Percentiles rank a stretch among this genome's conserved stretches.
These are phyloP conservation scores for Thelonectria rubi DNA, from an alignment of 2,329 filamentous ascomycete genomes.

Conservation along the genomic window DNA sequence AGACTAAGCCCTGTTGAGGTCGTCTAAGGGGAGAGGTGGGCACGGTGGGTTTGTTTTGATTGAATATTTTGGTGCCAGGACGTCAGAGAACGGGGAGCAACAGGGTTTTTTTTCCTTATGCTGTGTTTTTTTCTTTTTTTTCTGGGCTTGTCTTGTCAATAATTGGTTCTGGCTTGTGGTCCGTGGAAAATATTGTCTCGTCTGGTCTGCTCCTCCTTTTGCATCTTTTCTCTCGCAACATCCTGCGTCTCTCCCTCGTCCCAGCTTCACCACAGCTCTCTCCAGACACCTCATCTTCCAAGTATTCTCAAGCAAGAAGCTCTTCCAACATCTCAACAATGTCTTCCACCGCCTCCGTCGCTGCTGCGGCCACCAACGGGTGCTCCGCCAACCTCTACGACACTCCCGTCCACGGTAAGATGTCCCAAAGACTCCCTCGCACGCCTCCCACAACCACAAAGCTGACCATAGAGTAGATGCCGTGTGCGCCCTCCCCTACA, in stretches of 20 bases:
- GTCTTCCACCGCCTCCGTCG: conserved; percentile 34
- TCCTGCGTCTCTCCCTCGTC: neutral
- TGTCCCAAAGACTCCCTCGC: no score
- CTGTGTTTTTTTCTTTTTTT: neutral
- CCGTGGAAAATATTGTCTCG: neutral
- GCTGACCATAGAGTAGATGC: conserved; percentile 37
- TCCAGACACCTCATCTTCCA: no score
- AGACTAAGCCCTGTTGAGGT: conserved; percentile 6
- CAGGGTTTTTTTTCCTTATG: conserved; percentile 5
- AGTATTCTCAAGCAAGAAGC: no score
- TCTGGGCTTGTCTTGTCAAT: neutral
- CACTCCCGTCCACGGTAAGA: conserved; percentile 49
- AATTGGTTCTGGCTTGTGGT: neutral
- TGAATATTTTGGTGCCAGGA: conserved; percentile 14
- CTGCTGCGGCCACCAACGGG: conserved; percentile 23
- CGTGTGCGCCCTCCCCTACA: conserved; percentile 54
- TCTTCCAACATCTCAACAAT: conserved; percentile 16
- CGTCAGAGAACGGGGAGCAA: conserved; percentile 7
- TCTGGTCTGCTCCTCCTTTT: neutral
- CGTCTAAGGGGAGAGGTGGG: neutral
- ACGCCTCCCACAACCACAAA: no score
- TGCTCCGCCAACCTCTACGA: conserved; percentile 47
- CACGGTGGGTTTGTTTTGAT: conserved; percentile 17
- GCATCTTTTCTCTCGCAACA: neutral
- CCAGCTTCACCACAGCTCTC: neutral